These are phyloP conservation scores for Sclerotinia trifoliorum DNA, from an alignment of 2,329 filamentous ascomycete genomes.

Conservation along the genomic window DNA sequence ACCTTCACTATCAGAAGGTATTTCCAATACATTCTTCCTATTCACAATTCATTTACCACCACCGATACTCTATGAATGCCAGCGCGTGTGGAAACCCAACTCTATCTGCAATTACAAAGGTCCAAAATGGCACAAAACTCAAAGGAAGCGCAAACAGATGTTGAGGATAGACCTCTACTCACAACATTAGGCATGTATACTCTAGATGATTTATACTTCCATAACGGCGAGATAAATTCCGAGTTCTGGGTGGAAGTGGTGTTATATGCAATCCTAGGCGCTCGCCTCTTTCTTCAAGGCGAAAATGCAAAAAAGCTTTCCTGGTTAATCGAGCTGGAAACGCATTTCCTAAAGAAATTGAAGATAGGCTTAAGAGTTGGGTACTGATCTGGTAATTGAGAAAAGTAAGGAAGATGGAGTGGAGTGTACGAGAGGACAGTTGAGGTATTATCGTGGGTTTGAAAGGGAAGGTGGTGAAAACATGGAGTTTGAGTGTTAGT, in stretches of 20 bases:
- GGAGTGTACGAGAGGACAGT: constrained; percentile 8
- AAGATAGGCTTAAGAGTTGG: background rate
- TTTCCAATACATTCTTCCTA: too few species aligned
- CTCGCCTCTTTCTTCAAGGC: background rate
- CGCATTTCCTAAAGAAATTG: background rate
- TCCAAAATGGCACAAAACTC: background rate
- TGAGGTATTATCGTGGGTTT: background rate
- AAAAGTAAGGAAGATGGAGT: background rate
- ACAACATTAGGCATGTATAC: constrained; percentile 7
- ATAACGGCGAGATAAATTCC: background rate
- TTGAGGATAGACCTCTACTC: background rate
- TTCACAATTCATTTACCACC: background rate
- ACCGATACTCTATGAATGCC: background rate
- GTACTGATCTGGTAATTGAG: background rate
- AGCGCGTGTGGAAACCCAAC: too few species aligned
- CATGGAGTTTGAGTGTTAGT: background rate
- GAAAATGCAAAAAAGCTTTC: background rate
- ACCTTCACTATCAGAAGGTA: too few species aligned
- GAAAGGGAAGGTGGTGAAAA: background rate
- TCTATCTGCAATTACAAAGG: background rate
- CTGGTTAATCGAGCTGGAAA: constrained; percentile 8
- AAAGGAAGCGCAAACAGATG: background rate
- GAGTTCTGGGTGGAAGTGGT: constrained; percentile 10
- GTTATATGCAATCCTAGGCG: constrained; percentile 11
- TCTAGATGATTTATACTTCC: constrained; percentile 17